These are phyloP conservation scores for Pichia sp. DNA, from an alignment of 1,139 yeast genomes.

Conservation along the genomic window DNA sequence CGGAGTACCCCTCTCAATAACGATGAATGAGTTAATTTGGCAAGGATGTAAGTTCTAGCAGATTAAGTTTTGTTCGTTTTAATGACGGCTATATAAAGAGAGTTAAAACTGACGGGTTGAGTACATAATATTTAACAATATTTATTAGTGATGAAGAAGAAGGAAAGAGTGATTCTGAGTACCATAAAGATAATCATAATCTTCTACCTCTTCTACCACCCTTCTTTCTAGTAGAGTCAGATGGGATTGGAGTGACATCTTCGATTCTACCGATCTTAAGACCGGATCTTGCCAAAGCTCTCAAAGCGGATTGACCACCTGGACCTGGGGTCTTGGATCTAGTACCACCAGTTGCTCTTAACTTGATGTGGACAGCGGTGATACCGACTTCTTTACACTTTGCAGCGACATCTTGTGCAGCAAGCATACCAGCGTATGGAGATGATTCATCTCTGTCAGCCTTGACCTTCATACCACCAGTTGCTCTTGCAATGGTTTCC, in stretches of 20 bases:
- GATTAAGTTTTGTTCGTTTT: no score
- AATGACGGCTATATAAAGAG: no score
- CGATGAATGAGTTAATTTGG: no score
- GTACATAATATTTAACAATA: no score
- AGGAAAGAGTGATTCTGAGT: no score
- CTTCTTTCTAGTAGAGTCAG: constrained; percentile 99
- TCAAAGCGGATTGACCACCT: constrained; percentile 99
- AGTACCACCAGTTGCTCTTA: constrained; percentile 99
- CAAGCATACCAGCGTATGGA: constrained; percentile 99
- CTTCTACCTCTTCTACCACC: constrained; percentile 99
- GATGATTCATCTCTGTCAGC: constrained; percentile 99
- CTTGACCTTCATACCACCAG: constrained; percentile 99
- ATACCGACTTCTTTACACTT: constrained; percentile 99
- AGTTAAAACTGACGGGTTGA: no score
- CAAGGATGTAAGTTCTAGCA: no score
- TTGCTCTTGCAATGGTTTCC: constrained; percentile 99
- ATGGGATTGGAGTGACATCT: constrained; percentile 99
- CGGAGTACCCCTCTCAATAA: no score
- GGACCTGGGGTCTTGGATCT: constrained; percentile 99
- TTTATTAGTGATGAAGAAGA: no score
- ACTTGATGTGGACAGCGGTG: constrained; percentile 98
- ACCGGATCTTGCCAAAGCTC: constrained; percentile 99
- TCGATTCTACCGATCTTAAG: constrained; percentile 99
- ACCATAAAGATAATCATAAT: constrained; percentile 46
- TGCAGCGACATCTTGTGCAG: constrained; percentile 99